Evolutionary conservation across 2,329 filamentous ascomycete genomes (phyloP), one percentile per base, ranked within the genome.

Genomic region (Helotiales sp.): DNA sequence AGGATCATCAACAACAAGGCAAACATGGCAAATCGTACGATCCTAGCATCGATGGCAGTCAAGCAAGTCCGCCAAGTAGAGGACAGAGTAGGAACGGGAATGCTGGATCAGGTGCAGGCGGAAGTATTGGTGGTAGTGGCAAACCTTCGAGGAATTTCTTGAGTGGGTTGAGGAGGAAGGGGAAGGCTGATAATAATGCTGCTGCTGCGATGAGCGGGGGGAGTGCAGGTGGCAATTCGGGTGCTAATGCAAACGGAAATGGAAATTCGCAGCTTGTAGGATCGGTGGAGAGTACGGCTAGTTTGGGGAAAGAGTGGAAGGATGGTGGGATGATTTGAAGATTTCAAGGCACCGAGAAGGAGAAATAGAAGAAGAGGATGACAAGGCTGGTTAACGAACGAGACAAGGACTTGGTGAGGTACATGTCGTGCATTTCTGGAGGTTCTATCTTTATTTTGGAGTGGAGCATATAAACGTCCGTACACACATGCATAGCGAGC

Each of bases 121-220:
- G 26, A 15, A 54, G 30, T 45, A 20, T 20, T 6, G 75, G 72
- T 67, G 49, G 75, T 49, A 74, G 73, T 65, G 72, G 71, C 37
- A 77, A 77, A 54, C 61, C 68, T 6, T 60, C 67, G 10, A 71
- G 73, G 49, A 74, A 70, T 63, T 77, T 78, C 52, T 57, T 78
- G 17, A 71, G 72, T 45, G 75, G 76, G 32, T 37, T 70, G 45
- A 67, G 65, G 64, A 66, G 68, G 54, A 70, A 70, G 32, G 65
- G 59, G 24, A 70, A 67, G 40, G 54, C 45, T 22, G 64, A 32
- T 15, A n/a, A 20, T 20, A 45, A n/a, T 45, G 37, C 37, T 43
- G 37, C 13, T 43, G 17, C 37, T 17, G 6, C 37, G 15, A 15
- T 15, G 6, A 4, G 2, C 6, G 37, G 37, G 28, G 54, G n/a